Base-by-base conservation (phyloP, 495 filamentous ascomycete genomes). In the Penicillium riverlandense region DNA sequence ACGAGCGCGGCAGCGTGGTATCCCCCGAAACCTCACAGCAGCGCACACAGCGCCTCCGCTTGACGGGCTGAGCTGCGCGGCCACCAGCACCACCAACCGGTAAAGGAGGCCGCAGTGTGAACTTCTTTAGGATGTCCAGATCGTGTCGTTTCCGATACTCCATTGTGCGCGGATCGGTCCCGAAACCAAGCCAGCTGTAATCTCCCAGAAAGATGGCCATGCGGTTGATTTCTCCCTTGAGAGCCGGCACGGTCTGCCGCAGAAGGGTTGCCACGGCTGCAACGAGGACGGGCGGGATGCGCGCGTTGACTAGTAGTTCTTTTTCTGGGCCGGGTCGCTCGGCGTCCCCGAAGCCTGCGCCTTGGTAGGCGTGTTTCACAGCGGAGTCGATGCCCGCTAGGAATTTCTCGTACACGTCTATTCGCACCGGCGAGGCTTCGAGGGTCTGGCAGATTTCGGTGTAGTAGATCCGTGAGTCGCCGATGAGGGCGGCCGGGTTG, bases 101-200 rank as follows among this genome's bases (percentile, higher is more conserved):
- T 13, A 54, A 28, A 11, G 41, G 29, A 45, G 49, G 46, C 15
- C 63, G 41, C 7, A 73, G 35, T 0, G 63, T 59, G 7, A 53
- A 49, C 50, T 75, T 76, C 45, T 69, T 74, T 22, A 76, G 47
- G 29, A 69, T 63, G 45, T 77, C 73, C 1, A 75, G 57, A 4
- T 66, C 62, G 8, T 63, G 54, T 6, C 55, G 52, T 12, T 52
- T 52, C 1, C 68, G 61, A 41, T 67, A 74, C 16, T 56, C 39
- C 36, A 61, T 62, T 2, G 65, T 69, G 6, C 64, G 59, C 0
- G 48, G 31, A 44, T 78, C 71, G 33, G 59, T 44, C 4, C 64
- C 68, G 11, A 77, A 53, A 0, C 72, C 75, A n/a, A 78, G 56
- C 64, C 71, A 74, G 38, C 63, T 65, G 37, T 74, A 69, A 40